Conservation (phyloP, 352 stramenopile genomes). For the Pythium biforme region DNA sequence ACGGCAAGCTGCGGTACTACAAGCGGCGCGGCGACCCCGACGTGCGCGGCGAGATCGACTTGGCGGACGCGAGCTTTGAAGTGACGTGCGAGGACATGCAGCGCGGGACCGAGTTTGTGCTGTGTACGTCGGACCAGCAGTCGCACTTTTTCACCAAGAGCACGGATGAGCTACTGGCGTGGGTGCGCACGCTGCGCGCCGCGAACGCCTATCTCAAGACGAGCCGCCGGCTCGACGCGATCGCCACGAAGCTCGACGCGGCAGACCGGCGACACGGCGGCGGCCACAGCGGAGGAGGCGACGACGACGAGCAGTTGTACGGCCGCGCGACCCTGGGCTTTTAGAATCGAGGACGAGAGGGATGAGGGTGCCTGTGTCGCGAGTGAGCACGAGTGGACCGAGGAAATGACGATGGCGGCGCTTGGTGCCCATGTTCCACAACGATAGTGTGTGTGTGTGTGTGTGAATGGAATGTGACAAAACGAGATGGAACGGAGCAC, state of each 20-base stretch:
- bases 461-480: background rate
- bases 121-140: conserved; percentile 81
- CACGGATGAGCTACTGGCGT: conserved; percentile 66
- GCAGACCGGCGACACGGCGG: conserved; percentile 31
- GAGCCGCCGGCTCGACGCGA: conserved; percentile 35
- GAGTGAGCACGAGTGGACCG: too few species aligned
- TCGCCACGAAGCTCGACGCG: conserved; percentile 33
- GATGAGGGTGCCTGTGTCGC: too few species aligned
- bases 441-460: background rate
- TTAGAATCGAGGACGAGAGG: conserved; percentile 27
- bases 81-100: conserved; percentile 77
- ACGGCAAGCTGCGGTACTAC: conserved; percentile 83
- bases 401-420: too few species aligned
- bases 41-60: conserved; percentile 80
- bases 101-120: conserved; percentile 73
- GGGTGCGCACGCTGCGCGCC: conserved; percentile 76
- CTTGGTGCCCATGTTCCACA: too few species aligned
- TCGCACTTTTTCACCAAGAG: conserved; percentile 85
- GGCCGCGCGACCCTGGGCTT: conserved; percentile 80
- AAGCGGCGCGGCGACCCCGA: conserved; percentile 82
- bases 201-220: conserved; percentile 65
- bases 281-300: conserved; percentile 31
- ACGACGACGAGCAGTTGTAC: conserved; percentile 83
- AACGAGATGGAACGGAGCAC: background rate
- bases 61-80: conserved; percentile 77